Conservation (phyloP, 768 basidiomycete species). For the Lentinula raphanica region DNA sequence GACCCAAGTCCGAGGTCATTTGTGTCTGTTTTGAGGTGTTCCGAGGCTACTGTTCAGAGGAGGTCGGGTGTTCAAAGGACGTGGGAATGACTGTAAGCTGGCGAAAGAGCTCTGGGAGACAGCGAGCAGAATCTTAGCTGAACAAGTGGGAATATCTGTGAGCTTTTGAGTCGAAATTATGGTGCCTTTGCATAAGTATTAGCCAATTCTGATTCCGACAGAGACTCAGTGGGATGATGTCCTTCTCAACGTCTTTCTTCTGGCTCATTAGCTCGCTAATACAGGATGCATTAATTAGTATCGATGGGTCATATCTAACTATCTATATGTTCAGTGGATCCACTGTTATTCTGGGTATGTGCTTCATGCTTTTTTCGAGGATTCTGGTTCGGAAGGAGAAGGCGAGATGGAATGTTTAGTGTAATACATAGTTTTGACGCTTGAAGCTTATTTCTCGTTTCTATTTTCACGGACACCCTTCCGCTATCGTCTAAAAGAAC, state of each 20-base stretch:
- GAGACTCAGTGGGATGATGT: constrained; percentile 14
- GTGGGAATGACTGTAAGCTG: constrained; percentile 25
- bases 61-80: too few relatives aligned
- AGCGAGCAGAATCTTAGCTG: constrained; percentile 24
- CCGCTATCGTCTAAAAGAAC: too few relatives aligned
- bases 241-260: constrained; percentile 13
- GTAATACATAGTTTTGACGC: too few relatives aligned
- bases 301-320: constrained; percentile 10
- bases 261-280: constrained; percentile 15
- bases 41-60: too few relatives aligned
- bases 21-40: too few relatives aligned
- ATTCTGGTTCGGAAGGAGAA: constrained; percentile 2
- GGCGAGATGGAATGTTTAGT: not conserved
- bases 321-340: constrained; percentile 13
- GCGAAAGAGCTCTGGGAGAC: constrained; percentile 35
- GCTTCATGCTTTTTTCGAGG: constrained; percentile 9
- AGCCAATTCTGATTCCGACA: too few relatives aligned
- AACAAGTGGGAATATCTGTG: not conserved
- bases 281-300: constrained; percentile 13
- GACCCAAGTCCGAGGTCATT: too few relatives aligned
- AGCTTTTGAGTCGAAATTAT: not conserved
- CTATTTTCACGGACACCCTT: too few relatives aligned
- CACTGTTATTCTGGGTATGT: constrained; percentile 10
- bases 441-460: too few relatives aligned
- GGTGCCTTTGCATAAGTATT: too few relatives aligned